Percentiles rank a stretch among this genome's conserved stretches.
These are phyloP conservation scores for Aeminium ludgeri DNA, from an alignment of 495 filamentous ascomycete genomes.

Conservation along the genomic window DNA sequence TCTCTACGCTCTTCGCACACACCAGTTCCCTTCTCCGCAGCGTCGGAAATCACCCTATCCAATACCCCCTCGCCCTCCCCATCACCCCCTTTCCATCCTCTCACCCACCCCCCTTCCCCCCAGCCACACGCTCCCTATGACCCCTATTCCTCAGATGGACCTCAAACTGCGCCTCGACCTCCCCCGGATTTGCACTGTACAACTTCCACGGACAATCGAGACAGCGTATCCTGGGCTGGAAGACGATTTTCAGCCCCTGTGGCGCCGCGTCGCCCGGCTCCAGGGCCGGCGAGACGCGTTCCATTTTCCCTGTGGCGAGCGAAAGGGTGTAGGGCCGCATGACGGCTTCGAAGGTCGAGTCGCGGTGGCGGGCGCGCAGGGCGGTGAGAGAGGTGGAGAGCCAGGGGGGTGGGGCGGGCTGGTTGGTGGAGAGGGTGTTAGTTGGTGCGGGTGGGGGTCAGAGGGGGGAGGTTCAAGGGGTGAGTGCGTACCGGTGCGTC, in stretches of 20 bases:
- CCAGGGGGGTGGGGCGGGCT: constrained; percentile 73
- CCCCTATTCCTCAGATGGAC: constrained; percentile 67
- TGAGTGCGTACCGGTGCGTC: constrained; percentile 16
- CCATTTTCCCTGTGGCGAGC: constrained; percentile 36
- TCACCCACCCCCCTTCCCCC: constrained; percentile 23
- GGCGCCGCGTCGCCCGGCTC: constrained; percentile 30
- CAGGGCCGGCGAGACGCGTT: constrained; percentile 23
- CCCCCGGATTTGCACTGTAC: constrained; percentile 73
- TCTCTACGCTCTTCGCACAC: too few relatives aligned
- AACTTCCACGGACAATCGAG: constrained; percentile 84
- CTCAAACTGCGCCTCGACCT: constrained; percentile 75
- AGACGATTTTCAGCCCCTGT: constrained; percentile 48
- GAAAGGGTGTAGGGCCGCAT: constrained; percentile 79
- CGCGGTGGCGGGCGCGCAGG: constrained; percentile 47
- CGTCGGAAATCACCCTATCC: too few relatives aligned
- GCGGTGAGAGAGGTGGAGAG: constrained; percentile 46
- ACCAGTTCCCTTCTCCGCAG: too few relatives aligned
- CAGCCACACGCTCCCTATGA: constrained; percentile 61
- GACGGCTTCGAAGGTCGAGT: constrained; percentile 64
- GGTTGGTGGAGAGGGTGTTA: constrained; percentile 9
- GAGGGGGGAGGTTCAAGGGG: constrained; percentile 13
- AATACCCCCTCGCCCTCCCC: too few relatives aligned
- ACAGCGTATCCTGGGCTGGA: constrained; percentile 72
- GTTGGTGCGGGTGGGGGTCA: constrained; percentile 2
- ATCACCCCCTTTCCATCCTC: background rate